Evolutionary conservation across 371 early-diverging fungal species (phyloP), one percentile per base, ranked within the genome.

Genomic region (Catenaria anguillulae): DNA sequence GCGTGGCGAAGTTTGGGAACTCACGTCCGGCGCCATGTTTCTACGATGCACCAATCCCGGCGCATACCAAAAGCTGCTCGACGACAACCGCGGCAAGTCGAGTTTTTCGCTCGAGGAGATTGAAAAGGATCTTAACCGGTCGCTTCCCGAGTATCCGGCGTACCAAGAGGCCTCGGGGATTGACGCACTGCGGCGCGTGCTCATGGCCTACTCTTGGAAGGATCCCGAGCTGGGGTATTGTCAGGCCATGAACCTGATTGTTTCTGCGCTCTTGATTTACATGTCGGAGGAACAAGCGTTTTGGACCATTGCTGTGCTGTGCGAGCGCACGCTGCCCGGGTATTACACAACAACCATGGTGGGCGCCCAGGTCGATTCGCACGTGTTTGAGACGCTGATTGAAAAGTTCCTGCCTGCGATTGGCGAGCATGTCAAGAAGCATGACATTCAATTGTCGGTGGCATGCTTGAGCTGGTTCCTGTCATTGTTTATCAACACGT

Each of bases 161-260:
- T 97, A 92, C 73, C 95, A 95, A 72, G 84, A 77, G 8, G 78
- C 78, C 17, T 88, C 94, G 64, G 98, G 98, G 0, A 95, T 97
- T 61, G 79, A 87, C 52, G 76, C 89, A 15, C 74, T 97, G 61
- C 80, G 98, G 37, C 80, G 92, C 33, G 96, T 96, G 17, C 73
- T 97, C 33, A 82, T 78, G 40, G 89, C 92, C 3, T 91, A 91
- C 70, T 78, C 88, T 17, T 84, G 86, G 84, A 80, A 81, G 65
- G 82, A 90, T 62, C 85, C 89, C 0, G 92, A 92, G 67, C 80
- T 97, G 29, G 98, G 98, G 19, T 97, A 97, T 72, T 96, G 97
- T 70, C 97, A 97, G 71, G 97, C 98, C 0, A 97, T 97, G 98
- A 97, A 97, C 70, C 92, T 97, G 69, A 88, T 97, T 3, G 90